Evolutionary conservation across 2,329 filamentous ascomycete genomes (phyloP).

Genomic region (Exophiala viscosa): DNA sequence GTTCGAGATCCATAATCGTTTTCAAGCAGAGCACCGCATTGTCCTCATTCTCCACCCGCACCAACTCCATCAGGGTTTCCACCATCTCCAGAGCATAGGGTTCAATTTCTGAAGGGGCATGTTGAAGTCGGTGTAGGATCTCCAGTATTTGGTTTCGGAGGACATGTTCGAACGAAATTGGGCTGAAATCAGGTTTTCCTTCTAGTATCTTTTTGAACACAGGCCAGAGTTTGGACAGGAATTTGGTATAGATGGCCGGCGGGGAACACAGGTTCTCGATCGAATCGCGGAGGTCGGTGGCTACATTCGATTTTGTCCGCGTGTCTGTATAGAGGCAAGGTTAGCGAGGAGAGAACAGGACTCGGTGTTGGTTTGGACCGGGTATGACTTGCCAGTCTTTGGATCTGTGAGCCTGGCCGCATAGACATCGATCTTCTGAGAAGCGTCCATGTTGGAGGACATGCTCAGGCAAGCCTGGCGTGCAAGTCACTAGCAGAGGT

Average conservation of each 20-base stretch:
- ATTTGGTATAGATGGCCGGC: slow-evolving; percentile 70
- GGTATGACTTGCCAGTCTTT: slow-evolving; percentile 41
- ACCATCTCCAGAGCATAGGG: slow-evolving; percentile 84
- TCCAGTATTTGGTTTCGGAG: slow-evolving; percentile 90
- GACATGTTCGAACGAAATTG: slow-evolving; percentile 87
- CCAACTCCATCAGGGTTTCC: slow-evolving; percentile 82
- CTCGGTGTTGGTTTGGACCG: too few species aligned
- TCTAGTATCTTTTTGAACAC: slow-evolving; percentile 82
- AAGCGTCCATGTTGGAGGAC: slow-evolving; percentile 25
- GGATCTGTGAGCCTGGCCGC: slow-evolving; percentile 48
- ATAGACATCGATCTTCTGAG: slow-evolving; percentile 45
- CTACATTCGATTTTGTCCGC: slow-evolving; percentile 75
- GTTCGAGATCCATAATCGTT: slow-evolving; percentile 93
- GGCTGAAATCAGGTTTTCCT: slow-evolving; percentile 85
- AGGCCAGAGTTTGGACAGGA: slow-evolving; percentile 84
- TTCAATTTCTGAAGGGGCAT: slow-evolving; percentile 75
- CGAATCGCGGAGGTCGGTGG: slow-evolving; percentile 81
- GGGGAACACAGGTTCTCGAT: slow-evolving; percentile 78
- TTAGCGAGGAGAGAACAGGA: slow-evolving; percentile 7
- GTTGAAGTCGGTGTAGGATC: slow-evolving; percentile 83
- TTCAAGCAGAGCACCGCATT: slow-evolving; percentile 99
- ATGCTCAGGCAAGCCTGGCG: background rate
- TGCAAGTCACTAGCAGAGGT: background rate
- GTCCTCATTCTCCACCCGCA: slow-evolving; percentile 92
- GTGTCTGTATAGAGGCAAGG: slow-evolving; percentile 56